These are phyloP conservation scores for Davidsoniella australis DNA, from an alignment of 2,329 filamentous ascomycete species.

Conservation along the genomic window DNA sequence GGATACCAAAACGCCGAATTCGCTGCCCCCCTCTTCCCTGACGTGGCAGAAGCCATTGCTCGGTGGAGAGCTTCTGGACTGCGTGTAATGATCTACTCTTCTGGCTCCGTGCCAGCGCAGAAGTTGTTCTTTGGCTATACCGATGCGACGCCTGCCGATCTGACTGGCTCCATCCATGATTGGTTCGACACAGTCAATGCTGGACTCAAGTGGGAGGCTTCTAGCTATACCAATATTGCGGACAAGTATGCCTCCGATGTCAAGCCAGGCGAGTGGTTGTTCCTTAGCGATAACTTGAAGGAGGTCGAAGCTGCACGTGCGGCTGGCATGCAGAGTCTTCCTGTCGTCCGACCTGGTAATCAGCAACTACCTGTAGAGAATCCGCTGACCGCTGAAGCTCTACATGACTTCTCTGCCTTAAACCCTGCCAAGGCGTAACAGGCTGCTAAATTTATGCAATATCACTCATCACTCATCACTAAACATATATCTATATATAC, in stretches of 20 bases:
- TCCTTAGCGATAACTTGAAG: slow-evolving; percentile 63
- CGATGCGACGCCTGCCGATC: slow-evolving; percentile 37
- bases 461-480: no score
- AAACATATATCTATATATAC: no score
- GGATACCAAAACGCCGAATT: slow-evolving; percentile 57
- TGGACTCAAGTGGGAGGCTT: slow-evolving; percentile 49
- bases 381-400: slow-evolving; percentile 19
- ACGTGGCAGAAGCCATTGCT: slow-evolving; percentile 48
- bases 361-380: slow-evolving; percentile 38
- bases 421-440: slow-evolving; percentile 4
- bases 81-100: slow-evolving; percentile 62
- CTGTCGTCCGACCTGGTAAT: slow-evolving; percentile 55
- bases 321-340: slow-evolving; percentile 45
- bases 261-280: slow-evolving; percentile 43
- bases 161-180: slow-evolving; percentile 40
- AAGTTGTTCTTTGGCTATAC: slow-evolving; percentile 62
- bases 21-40: slow-evolving; percentile 55
- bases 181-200: slow-evolving; percentile 74
- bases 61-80: slow-evolving; percentile 39
- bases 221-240: slow-evolving; percentile 52
- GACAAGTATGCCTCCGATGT: slow-evolving; percentile 22
- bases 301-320: slow-evolving; percentile 46
- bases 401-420: slow-evolving; percentile 19
- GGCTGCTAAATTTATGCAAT: neutral
- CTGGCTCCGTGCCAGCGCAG: slow-evolving; percentile 64